Percentiles rank a stretch among this genome's conserved stretches.
Conservation (phyloP, 1,284 basidiomycete genomes). For the Ceratobasidium sp. region DNA sequence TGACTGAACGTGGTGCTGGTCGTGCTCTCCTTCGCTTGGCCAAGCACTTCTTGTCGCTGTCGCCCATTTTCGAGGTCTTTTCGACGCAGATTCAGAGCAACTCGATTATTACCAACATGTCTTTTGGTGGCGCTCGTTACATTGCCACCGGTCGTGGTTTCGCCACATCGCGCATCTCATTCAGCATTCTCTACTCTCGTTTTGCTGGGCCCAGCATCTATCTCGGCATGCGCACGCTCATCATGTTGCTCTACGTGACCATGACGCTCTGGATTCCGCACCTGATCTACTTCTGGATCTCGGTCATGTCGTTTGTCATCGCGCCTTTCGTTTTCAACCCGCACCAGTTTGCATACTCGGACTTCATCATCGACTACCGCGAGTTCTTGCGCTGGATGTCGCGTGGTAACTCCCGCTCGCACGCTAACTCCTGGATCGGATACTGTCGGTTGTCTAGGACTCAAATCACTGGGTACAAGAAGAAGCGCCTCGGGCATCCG, state of each 20-base stretch:
- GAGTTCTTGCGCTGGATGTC: conserved; percentile 99
- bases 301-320: conserved; percentile 85
- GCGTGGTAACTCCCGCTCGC: conserved; percentile 94
- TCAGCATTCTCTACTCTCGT: conserved; percentile 93
- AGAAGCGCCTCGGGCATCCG: conserved; percentile 92
- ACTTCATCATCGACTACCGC: conserved; percentile 96
- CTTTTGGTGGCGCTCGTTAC: conserved; percentile 94
- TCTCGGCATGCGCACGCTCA: conserved; percentile 88
- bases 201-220: conserved; percentile 98
- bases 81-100: conserved; percentile 96
- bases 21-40: conserved; percentile 88
- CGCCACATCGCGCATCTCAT: conserved; percentile 91
- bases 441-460: conserved; percentile 95
- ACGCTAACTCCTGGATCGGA: conserved; percentile 97
- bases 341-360: conserved; percentile 93
- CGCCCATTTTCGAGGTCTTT: conserved; percentile 96
- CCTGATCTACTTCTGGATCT: conserved; percentile 96
- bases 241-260: conserved; percentile 92
- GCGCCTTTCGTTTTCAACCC: conserved; percentile 98
- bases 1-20: conserved; percentile 90
- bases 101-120: conserved; percentile 93
- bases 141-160: conserved; percentile 99
- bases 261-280: conserved; percentile 89
- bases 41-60: conserved; percentile 92
- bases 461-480: conserved; percentile 97